Evolutionary conservation across 805 yeast species (phyloP), one percentile per base, ranked within the genome.

Genomic region (Candida railenensis): DNA sequence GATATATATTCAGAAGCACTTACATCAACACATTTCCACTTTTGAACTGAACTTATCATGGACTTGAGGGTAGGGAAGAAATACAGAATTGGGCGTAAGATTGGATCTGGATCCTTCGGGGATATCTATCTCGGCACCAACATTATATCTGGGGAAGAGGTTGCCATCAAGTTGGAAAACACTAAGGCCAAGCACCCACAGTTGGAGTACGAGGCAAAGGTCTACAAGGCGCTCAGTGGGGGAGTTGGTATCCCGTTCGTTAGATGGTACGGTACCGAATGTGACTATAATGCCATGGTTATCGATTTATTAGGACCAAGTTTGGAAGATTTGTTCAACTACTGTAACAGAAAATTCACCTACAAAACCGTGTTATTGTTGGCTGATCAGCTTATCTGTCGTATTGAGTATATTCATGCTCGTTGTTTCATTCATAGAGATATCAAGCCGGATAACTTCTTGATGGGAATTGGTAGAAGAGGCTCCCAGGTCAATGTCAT

Each of bases 161-260:
- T 94, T 45, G 99, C 98, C 54, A 92, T 92, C 74, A 92, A 92
- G 66, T 76, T 92, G 52, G 99, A 92, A 64, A 85, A 87, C 53
- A 82, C 87, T 45, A 77, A 85, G 48, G 96, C 98, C 2, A 88
- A 89, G 62, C 98, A 94, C 65, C 98, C 99, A 1, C 99, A 92
- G 70, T 77, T 92, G 54, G 97, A 92, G 61, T 94, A 92, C 65
- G 99, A 92, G 68, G 96, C 97, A 14, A 83, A 95, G 56, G 98
- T 94, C 21, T 92, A 92, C 73, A 89, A 87, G 62, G 91, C 96
- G 2, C 73, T 92, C 45, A 85, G 96, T 53, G 99, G 98, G 33
- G 98, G 98, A 28, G 92, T 92, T 33, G 98, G 99, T 28, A 90
- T 92, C 48, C 98, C 99, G 2, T 91, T 90, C 69, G 90, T 92